These are phyloP conservation scores for Lolium perenne DNA, from an alignment of 176 grass and related monocot genomes.

Conservation along the genomic window DNA sequence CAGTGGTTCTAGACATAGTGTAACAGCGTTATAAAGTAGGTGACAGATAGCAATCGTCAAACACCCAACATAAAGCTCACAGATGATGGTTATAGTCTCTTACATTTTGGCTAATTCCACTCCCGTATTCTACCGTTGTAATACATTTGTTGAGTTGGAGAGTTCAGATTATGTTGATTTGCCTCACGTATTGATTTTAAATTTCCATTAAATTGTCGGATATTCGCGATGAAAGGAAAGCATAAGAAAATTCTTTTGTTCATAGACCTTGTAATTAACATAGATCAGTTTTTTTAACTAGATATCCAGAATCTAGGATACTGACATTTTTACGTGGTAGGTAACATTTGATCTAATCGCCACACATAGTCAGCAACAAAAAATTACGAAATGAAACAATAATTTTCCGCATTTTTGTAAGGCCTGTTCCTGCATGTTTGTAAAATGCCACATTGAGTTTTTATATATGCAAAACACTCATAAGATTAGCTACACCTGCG, in stretches of 20 bases:
- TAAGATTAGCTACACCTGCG: slow-evolving; percentile 6
- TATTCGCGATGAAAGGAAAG: not conserved
- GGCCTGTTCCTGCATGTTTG: not conserved
- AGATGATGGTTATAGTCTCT: not conserved
- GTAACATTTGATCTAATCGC: not conserved
- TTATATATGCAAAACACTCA: not conserved
- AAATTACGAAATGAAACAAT: not conserved
- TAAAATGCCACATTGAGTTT: not conserved
- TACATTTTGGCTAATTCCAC: slow-evolving; percentile 33
- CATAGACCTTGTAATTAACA: not conserved
- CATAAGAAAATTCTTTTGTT: not conserved
- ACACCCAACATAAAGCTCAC: not conserved
- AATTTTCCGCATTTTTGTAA: not conserved
- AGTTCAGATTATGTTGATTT: not conserved
- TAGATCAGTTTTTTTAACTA: slow-evolving; percentile 19
- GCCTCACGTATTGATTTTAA: slow-evolving; percentile 1
- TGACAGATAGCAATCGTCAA: slow-evolving; percentile 11
- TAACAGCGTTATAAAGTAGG: not conserved
- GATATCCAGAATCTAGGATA: not conserved
- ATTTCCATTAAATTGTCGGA: not conserved
- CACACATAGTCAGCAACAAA: not conserved
- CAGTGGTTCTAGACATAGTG: not conserved
- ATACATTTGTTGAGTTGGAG: not conserved
- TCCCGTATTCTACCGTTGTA: not conserved
- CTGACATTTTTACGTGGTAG: not conserved